These are phyloP conservation scores for baker's yeast (Saccharomyces cerevisiae) DNA, from an alignment of 805 yeast species.

Conservation along the genomic window DNA sequence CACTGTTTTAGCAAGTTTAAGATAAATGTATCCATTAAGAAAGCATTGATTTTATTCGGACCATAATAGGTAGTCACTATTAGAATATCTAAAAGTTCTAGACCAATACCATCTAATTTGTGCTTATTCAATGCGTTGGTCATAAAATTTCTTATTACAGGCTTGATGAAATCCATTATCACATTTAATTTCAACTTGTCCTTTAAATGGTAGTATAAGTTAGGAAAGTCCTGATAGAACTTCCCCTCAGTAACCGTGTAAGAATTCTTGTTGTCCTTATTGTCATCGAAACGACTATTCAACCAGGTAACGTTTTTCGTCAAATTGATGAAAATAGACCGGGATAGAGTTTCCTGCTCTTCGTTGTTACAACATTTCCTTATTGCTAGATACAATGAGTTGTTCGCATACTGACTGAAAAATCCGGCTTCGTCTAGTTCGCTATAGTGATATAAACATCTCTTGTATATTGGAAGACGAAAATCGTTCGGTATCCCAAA, in stretches of 20 bases:
- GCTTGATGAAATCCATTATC: conserved; percentile 9
- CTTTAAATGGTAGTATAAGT: conserved; percentile 11
- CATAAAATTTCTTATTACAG: conserved; percentile 7
- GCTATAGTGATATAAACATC: conserved; percentile 6
- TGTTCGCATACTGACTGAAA: background rate
- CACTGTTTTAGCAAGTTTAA: background rate
- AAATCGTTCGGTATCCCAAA: conserved; percentile 14
- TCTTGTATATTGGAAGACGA: conserved; percentile 6
- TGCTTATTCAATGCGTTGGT: conserved; percentile 5
- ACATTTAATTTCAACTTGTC: conserved; percentile 7
- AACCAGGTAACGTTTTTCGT: conserved; percentile 2
- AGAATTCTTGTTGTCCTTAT: background rate
- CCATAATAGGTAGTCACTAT: conserved; percentile 8
- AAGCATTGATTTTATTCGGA: background rate
- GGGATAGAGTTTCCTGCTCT: background rate
- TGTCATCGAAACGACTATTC: background rate
- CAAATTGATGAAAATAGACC: conserved; percentile 6
- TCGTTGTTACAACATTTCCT: conserved; percentile 3
- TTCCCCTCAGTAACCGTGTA: conserved; percentile 2
- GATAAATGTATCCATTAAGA: background rate
- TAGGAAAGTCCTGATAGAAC: conserved; percentile 6
- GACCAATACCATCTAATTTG: conserved; percentile 7
- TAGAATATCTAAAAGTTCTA: conserved; percentile 13
- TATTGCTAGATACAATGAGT: conserved; percentile 2
- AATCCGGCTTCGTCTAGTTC: background rate